phyloP scores from a whole-genome alignment of 768 basidiomycete genomes.

The Suillus subalutaceus region DNA sequence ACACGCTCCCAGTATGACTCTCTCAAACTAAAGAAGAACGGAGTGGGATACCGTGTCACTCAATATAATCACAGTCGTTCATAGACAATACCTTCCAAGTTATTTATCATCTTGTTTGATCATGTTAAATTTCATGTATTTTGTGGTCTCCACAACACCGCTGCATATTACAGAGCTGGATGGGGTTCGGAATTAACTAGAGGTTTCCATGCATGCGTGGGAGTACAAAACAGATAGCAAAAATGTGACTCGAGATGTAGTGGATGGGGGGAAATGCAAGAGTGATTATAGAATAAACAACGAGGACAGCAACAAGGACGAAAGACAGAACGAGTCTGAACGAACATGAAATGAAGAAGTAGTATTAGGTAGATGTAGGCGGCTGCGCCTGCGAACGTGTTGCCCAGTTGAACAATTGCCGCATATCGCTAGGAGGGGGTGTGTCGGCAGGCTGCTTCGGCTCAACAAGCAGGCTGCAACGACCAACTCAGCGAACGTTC shows the following conservation, averaged over 20 bases:
- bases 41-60: conserved; percentile 54
- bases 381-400: conserved; percentile 54
- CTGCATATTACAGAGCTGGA: conserved; percentile 15
- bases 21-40: conserved; percentile 39
- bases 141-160: conserved; percentile 11
- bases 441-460: conserved; percentile 79
- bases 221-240: conserved; percentile 30
- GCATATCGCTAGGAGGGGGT: conserved; percentile 66
- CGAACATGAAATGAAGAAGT: conserved; percentile 4
- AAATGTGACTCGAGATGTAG: conserved; percentile 21
- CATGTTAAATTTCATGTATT: conserved; percentile 3
- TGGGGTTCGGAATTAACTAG: conserved; percentile 20
- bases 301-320: conserved; percentile 18
- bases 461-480: conserved; percentile 73
- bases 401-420: conserved; percentile 81
- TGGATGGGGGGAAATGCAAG: conserved; percentile 21
- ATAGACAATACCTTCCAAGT: conserved; percentile 1
- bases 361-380: conserved; percentile 37
- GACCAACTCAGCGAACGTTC: conserved; percentile 6
- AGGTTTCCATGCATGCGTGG: conserved; percentile 24
- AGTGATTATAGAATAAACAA: conserved; percentile 31
- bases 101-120: neutral
- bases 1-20: conserved; percentile 27
- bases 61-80: conserved; percentile 42
- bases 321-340: conserved; percentile 25